Evolutionary conservation across 1,284 basidiomycete genomes (phyloP).

Genomic region (Rhodotorula sp.): DNA sequence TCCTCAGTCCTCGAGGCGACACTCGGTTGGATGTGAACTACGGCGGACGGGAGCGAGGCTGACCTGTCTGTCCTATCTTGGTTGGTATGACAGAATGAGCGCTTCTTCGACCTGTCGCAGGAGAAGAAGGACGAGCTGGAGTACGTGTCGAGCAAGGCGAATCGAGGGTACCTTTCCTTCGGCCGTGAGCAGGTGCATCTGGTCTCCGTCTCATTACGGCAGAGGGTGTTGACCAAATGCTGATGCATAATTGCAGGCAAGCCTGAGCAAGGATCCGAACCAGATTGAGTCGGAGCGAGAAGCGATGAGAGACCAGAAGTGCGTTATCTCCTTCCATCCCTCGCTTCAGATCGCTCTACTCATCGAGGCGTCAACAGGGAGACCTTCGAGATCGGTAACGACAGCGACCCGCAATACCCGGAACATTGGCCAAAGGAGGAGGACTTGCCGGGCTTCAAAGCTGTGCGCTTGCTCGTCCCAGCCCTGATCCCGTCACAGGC

Average conservation of each 20-base stretch:
- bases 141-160: slow-evolving; percentile 15
- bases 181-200: slow-evolving; percentile 20
- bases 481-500: neutral
- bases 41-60: neutral
- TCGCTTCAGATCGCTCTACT: too few species aligned
- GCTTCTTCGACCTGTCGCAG: slow-evolving; percentile 22
- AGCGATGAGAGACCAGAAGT: slow-evolving; percentile 22
- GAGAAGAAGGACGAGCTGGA: slow-evolving; percentile 20
- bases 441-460: slow-evolving; percentile 20
- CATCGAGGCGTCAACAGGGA: slow-evolving; percentile 12
- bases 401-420: slow-evolving; percentile 19
- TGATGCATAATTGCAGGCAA: neutral
- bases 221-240: too few species aligned
- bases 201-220: neutral
- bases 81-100: slow-evolving; percentile 3
- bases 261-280: slow-evolving; percentile 1
- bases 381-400: slow-evolving; percentile 30
- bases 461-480: neutral
- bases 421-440: slow-evolving; percentile 26
- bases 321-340: neutral
- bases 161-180: slow-evolving; percentile 22
- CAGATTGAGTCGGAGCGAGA: slow-evolving; percentile 15
- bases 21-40: neutral
- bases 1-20: too few species aligned
- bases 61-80: too few species aligned